These are phyloP conservation scores for Cytospora leucostoma DNA, from an alignment of 2,329 filamentous ascomycete species.

Conservation along the genomic window DNA sequence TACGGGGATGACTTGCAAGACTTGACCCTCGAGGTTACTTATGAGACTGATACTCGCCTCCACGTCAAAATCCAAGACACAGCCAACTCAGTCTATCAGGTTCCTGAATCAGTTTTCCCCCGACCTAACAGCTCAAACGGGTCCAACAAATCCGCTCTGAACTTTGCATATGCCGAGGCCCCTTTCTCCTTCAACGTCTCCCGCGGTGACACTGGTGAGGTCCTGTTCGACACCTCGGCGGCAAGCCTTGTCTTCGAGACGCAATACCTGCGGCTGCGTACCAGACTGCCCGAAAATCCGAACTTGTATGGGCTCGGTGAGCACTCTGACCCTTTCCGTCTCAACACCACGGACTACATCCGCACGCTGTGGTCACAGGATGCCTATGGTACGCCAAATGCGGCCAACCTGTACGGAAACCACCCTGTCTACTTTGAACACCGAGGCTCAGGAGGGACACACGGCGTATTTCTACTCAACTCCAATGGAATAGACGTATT, in stretches of 20 bases:
- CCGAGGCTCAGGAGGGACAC: constrained; percentile 53
- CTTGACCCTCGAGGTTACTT: constrained; percentile 64
- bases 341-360: constrained; percentile 69
- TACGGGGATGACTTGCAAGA: constrained; percentile 69
- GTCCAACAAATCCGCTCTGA: constrained; percentile 33
- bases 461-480: constrained; percentile 71
- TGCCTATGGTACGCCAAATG: constrained; percentile 60
- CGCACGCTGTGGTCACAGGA: constrained; percentile 72
- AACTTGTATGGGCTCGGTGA: constrained; percentile 80
- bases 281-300: constrained; percentile 66
- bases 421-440: constrained; percentile 79
- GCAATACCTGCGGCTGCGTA: constrained; percentile 74
- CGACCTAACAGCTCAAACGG: constrained; percentile 47
- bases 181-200: constrained; percentile 47
- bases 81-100: constrained; percentile 70
- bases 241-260: constrained; percentile 72
- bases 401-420: constrained; percentile 69
- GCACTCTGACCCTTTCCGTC: constrained; percentile 69
- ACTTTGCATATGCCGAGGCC: constrained; percentile 39
- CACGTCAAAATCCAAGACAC: constrained; percentile 75
- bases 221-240: constrained; percentile 70
- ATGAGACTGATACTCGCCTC: constrained; percentile 69
- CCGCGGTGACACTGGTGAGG: constrained; percentile 45
- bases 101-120: constrained; percentile 68
- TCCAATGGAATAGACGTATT: constrained; percentile 78